These are phyloP conservation scores for Fistulifera pelliculosa DNA, from an alignment of 108 stramenopile genomes.

Conservation along the genomic window DNA sequence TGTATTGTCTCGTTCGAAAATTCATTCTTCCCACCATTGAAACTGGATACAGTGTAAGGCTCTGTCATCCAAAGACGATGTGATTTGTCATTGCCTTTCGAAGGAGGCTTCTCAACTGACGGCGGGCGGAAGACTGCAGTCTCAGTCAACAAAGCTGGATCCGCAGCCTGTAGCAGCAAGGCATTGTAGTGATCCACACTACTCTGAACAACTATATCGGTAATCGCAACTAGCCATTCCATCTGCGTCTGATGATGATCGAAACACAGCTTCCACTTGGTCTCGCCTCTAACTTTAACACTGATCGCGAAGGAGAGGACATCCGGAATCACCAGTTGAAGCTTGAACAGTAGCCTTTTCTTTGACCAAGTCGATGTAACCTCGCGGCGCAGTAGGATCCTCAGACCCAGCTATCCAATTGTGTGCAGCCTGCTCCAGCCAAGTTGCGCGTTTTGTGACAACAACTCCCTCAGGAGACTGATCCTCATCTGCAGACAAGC, in stretches of 20 bases:
- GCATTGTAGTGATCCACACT: slow-evolving; percentile 65
- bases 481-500: slow-evolving; percentile 1
- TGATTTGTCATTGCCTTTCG: background rate
- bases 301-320: slow-evolving; percentile 63
- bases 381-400: slow-evolving; percentile 37
- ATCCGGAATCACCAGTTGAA: slow-evolving; percentile 43
- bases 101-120: slow-evolving; percentile 1
- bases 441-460: slow-evolving; percentile 3
- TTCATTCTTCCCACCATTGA: slow-evolving; percentile 7
- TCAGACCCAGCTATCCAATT: background rate
- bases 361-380: slow-evolving; percentile 63
- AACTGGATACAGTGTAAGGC: slow-evolving; percentile 20
- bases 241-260: slow-evolving; percentile 53
- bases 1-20: background rate
- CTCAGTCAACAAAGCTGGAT: slow-evolving; percentile 23
- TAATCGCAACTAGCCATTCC: slow-evolving; percentile 65
- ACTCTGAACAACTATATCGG: slow-evolving; percentile 58
- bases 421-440: slow-evolving; percentile 19
- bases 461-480: slow-evolving; percentile 7
- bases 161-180: slow-evolving; percentile 33
- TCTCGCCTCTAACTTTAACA: slow-evolving; percentile 50
- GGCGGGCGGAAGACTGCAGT: slow-evolving; percentile 8
- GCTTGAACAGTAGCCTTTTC: slow-evolving; percentile 61
- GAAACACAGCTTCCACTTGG: slow-evolving; percentile 80
- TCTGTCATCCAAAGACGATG: slow-evolving; percentile 34